Evolutionary conservation across 106 monocot species (phyloP).

Genomic region (Allium cepa): DNA sequence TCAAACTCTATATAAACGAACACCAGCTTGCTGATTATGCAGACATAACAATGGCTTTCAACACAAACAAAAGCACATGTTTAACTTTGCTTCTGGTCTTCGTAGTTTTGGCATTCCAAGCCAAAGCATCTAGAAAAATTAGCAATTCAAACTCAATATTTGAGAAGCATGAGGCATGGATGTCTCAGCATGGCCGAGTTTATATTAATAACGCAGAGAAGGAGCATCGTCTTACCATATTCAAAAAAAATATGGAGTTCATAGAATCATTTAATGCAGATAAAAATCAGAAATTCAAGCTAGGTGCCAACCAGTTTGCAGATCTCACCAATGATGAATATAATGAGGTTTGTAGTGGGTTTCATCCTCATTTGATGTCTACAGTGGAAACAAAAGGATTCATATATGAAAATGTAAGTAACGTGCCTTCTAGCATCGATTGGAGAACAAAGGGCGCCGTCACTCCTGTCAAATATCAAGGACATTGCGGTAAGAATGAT

Average conservation of each 20-base stretch:
- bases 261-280: slow-evolving; percentile 65
- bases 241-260: slow-evolving; percentile 64
- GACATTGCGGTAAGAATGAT: slow-evolving; percentile 47
- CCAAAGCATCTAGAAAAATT: no score
- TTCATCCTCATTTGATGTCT: not conserved
- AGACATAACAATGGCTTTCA: no score
- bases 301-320: slow-evolving; percentile 74
- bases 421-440: slow-evolving; percentile 50
- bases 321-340: slow-evolving; percentile 87
- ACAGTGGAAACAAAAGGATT: no score
- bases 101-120: no score
- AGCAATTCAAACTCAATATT: no score
- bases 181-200: slow-evolving; percentile 14
- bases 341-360: slow-evolving; percentile 34
- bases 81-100: no score
- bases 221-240: slow-evolving; percentile 44
- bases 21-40: no score
- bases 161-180: slow-evolving; percentile 30
- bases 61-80: no score
- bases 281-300: slow-evolving; percentile 27
- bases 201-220: slow-evolving; percentile 28
- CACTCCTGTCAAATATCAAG: slow-evolving; percentile 62
- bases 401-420: slow-evolving; percentile 18
- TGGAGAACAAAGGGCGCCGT: slow-evolving; percentile 79
- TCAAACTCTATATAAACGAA: no score